Base-by-base conservation (phyloP, 805 yeast genomes). In the Saturnispora serradocipensis region DNA sequence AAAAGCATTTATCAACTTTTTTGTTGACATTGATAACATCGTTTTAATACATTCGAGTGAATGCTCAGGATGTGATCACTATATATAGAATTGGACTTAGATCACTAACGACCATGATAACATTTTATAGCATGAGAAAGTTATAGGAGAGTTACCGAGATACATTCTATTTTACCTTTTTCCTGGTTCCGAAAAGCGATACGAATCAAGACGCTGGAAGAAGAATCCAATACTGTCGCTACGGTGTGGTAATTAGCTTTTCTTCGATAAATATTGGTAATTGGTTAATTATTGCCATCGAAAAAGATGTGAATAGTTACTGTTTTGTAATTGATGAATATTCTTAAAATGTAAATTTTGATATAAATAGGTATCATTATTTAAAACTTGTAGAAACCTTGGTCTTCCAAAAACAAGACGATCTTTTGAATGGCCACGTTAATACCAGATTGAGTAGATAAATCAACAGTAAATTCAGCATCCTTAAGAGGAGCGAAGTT, bases 401-500 rank as follows among this genome's bases (percentile, higher is more conserved):
- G 87, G 61, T 83, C 81, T 68, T 86, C 88, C 59, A 90, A 76
- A 65, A 82, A 76, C 54, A 81, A 71, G 35, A 86, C 83, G 57
- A 86, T 78, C 66, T 83, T 82, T 64, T 81, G 87, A 51, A 88
- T 86, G 53, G 87, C 85, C 44, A 87, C 76, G 52, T 83, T 73
- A 51, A 86, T 80, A 42, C 81, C 76, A 45, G 75, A 76, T 54
- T 77, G 75, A 43, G 75, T 71, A 46, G 51, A 30, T 22, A 78
- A 64, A 55, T 77, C 81, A 27, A 82, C 75, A 45, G 72, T 70
- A 55, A 88, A 72, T 54, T 82, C 86, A 43, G 86, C 78, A 45
- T 74, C 69, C 34, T 69, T 68, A 22, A 81, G 77, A 46, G 71
- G 63, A 54, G 72, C 73, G 61, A 73, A 78, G n/a, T 68, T 70